Evolutionary conservation across 805 yeast genomes (phyloP), one percentile per base, ranked within the genome.

Genomic region (Saccharomycopsis sp.): DNA sequence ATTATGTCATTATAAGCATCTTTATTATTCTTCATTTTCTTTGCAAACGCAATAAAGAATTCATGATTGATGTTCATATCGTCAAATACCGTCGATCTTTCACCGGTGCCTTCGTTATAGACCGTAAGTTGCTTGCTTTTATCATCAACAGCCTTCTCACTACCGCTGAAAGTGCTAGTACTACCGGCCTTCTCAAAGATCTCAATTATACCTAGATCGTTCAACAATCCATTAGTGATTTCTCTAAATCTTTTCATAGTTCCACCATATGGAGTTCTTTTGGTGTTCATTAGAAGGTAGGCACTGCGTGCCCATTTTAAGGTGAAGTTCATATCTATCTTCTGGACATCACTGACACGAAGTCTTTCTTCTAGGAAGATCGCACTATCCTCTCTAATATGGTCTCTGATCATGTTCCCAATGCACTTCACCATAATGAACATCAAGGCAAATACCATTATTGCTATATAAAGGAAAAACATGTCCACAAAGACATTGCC

Each of bases 401-500:
- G 58, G 5, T 54, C 38, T 19, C 23, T 17, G 2, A 49, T 23
- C 67, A 41, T n/a, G 7, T 19, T 42, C 25, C 34, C 29, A 15
- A 52, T 50, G n/a, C 55, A 15, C 22, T 47, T 54, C 34, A 70
- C 55, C 51, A 68, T 66, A 47, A 78, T 72, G 57, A 73, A 74
- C n/a, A 77, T 71, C 52, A 77, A 62, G 1, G 78, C 72, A 24
- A 77, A 64, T 0, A 73, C 73, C 72, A 78, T 70, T 1, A 73
- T 71, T 1, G 79, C 74, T 59, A 73, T 72, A 61, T 78, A 78
- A 3, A 75, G 77, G 63, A 72, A 71, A 64, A 76, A 75, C 44
- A 77, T 73, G 60, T 78, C 82, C 42, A 70, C 69, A 41, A 75
- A 74, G n/a, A 76, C 52, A 1, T 78, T 75, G n/a, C 81, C 81